Evolutionary conservation across 2,329 filamentous ascomycete species (phyloP), one percentile per base, ranked within the genome.

Genomic region (Colletotrichum siamense): DNA sequence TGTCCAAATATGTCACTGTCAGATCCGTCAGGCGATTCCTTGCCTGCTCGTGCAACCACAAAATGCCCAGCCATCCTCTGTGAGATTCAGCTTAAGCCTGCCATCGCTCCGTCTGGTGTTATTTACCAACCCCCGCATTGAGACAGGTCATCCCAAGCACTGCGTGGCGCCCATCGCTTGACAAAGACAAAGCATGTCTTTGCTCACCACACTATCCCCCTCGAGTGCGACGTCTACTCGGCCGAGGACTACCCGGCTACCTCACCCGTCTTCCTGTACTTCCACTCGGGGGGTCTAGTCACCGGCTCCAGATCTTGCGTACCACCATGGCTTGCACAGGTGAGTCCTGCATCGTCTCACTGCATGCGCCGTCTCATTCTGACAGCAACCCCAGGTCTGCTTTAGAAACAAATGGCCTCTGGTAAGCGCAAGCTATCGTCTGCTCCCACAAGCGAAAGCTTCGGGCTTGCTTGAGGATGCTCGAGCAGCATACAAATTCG

Each of bases 241-340:
- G 76, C 77, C 16, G 66, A 67, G 7, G 78, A 80, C 76, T 81
- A 80, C 30, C 77, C 81, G 3, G 30, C 76, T 24, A 71, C 78
- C 61, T 72, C 77, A 1, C 82, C 83, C 6, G 81, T 83, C n/a
- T 80, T 85, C 32, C 78, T 86, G 22, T 86, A 83, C 78, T 86
- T 86, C 73, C 84, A 86, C 36, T 80, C 83, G 0, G 84, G 84
- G 18, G 84, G 83, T 1, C 80, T 85, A 8, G 79, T 82, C 15
- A 80, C 79, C n/a, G 84, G 83, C 67, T 80, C 81, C 15, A 81
- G 82, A 12, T 80, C 79, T 26, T 79, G 78, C 8, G 79, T 86
- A 13, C 82, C 83, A 2, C 84, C 84, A 3, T 85, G 84, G 84
- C 81, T 86, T 6, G 83, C 82, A 12, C 83, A 85, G 73, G 82